Percentiles rank a stretch among this genome's conserved stretches.
phyloP scores from a whole-genome alignment of 2,329 filamentous ascomycete genomes.

The Basipetospora chlamydospora region DNA sequence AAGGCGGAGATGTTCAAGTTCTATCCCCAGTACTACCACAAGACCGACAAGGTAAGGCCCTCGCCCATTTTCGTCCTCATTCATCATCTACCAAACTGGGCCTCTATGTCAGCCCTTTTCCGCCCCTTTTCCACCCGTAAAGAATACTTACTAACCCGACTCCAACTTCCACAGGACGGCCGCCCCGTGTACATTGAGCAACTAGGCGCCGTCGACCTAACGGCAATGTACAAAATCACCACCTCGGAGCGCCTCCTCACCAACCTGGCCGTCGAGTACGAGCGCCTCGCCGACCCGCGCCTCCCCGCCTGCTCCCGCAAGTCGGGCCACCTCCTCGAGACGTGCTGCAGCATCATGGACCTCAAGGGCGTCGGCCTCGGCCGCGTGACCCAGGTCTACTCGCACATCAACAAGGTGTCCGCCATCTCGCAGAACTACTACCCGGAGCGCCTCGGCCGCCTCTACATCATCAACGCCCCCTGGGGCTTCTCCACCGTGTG shows the following conservation, averaged over 20 bases:
- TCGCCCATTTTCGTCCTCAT: too few relatives aligned
- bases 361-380: constrained; percentile 81
- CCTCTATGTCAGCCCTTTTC: too few relatives aligned
- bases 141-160: background rate
- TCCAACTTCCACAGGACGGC: constrained; percentile 57
- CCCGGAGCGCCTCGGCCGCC: constrained; percentile 85
- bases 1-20: constrained; percentile 72
- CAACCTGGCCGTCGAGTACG: constrained; percentile 95
- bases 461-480: constrained; percentile 96
- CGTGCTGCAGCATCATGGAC: constrained; percentile 97
- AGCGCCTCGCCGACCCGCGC: constrained; percentile 84
- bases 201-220: constrained; percentile 83
- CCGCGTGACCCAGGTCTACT: constrained; percentile 72
- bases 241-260: constrained; percentile 84
- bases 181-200: constrained; percentile 96
- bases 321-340: constrained; percentile 78
- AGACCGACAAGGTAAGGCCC: constrained; percentile 62
- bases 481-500: constrained; percentile 90
- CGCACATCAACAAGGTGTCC: constrained; percentile 73
- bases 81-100: too few relatives aligned
- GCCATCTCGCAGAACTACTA: constrained; percentile 97
- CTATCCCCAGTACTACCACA: constrained; percentile 99
- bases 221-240: constrained; percentile 84
- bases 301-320: constrained; percentile 93
- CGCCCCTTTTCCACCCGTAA: background rate